Evolutionary conservation across 2,329 filamentous ascomycete genomes (phyloP).

Genomic region (Fusarium hostae): DNA sequence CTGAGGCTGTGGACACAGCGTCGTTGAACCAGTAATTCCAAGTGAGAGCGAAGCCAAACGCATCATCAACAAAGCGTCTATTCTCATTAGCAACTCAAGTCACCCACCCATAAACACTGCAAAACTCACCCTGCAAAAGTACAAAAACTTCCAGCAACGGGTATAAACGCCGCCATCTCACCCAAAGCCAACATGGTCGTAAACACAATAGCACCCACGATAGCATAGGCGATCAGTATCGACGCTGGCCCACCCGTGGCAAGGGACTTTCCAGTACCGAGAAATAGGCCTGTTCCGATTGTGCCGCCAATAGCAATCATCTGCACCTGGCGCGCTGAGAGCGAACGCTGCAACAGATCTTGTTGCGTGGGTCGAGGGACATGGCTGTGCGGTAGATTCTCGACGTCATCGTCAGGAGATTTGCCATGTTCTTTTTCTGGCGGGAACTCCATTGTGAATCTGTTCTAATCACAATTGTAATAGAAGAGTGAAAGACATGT

Average conservation of each 20-base stretch:
- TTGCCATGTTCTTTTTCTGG: slow-evolving; percentile 31
- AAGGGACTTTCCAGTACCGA: slow-evolving; percentile 70
- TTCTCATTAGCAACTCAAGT: not conserved
- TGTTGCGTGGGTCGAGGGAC: slow-evolving; percentile 41
- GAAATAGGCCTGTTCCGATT: slow-evolving; percentile 70
- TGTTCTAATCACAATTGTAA: not conserved
- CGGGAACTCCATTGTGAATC: slow-evolving; percentile 9
- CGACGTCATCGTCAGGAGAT: slow-evolving; percentile 33
- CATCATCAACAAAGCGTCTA: slow-evolving; percentile 62
- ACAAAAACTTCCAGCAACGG: slow-evolving; percentile 66
- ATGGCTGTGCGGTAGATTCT: slow-evolving; percentile 16
- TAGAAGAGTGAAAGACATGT: not conserved
- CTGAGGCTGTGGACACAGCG: slow-evolving; percentile 63
- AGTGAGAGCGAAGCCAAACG: slow-evolving; percentile 64
- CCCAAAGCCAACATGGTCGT: slow-evolving; percentile 68
- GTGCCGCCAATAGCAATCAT: slow-evolving; percentile 73
- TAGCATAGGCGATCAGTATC: slow-evolving; percentile 66
- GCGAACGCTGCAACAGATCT: slow-evolving; percentile 63
- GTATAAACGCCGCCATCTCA: slow-evolving; percentile 67
- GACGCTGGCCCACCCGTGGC: slow-evolving; percentile 69
- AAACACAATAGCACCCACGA: slow-evolving; percentile 68
- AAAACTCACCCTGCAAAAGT: slow-evolving; percentile 55
- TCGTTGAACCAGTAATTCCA: slow-evolving; percentile 76
- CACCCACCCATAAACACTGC: slow-evolving; percentile 55
- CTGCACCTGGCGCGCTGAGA: slow-evolving; percentile 72